These are phyloP conservation scores for Fusarium brevicatenulatum DNA, from an alignment of 2,329 filamentous ascomycete genomes.

Conservation along the genomic window DNA sequence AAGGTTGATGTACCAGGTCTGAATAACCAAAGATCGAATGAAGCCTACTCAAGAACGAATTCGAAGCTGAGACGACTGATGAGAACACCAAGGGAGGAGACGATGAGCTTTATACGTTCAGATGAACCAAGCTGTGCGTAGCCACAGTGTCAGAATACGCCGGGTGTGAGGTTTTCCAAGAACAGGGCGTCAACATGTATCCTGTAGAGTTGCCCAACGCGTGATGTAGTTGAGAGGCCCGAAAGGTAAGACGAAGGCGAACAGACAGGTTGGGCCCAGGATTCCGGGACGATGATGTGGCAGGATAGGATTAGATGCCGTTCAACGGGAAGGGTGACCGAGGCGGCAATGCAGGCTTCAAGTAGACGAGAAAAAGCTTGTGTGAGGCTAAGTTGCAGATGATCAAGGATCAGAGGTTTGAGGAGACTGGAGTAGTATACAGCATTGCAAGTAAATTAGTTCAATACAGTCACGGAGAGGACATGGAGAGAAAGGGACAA, in stretches of 20 bases:
- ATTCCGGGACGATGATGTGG: constrained; percentile 43
- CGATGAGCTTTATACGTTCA: constrained; percentile 37
- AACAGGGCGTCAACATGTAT: constrained; percentile 17
- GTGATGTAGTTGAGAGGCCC: constrained; percentile 36
- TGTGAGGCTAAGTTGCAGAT: constrained; percentile 29
- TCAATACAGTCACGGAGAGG: constrained; percentile 12
- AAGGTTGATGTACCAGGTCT: not conserved
- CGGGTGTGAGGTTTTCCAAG: constrained; percentile 25
- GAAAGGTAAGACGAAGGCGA: constrained; percentile 38
- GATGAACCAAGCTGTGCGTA: constrained; percentile 13
- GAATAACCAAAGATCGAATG: not conserved
- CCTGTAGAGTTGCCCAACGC: constrained; percentile 26
- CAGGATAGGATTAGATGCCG: constrained; percentile 43
- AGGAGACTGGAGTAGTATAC: constrained; percentile 4
- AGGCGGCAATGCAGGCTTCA: constrained; percentile 32
- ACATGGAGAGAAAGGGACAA: not conserved
- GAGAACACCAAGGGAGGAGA: constrained; percentile 10
- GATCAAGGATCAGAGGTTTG: constrained; percentile 9
- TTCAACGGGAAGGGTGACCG: constrained; percentile 21
- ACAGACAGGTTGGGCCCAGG: constrained; percentile 26
- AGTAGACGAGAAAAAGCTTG: constrained; percentile 27
- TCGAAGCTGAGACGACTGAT: constrained; percentile 6
- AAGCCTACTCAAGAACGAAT: not conserved
- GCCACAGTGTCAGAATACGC: constrained; percentile 22
- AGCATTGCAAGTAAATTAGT: constrained; percentile 11